Conservation (phyloP, 108 stramenopile species). For the Mediolabrus comicus region DNA sequence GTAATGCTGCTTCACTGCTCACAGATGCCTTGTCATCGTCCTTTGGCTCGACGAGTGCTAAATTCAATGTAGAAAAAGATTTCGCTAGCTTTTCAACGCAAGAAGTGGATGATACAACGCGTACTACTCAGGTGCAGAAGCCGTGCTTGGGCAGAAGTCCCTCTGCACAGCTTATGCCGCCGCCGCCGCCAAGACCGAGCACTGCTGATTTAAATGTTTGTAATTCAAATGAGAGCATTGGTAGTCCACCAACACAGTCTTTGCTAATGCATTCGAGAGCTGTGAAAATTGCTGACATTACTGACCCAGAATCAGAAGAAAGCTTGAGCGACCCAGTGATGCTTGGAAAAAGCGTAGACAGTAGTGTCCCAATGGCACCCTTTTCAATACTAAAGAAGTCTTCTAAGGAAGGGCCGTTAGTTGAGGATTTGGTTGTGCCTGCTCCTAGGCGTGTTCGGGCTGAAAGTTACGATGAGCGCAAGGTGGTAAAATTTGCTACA, state of each 20-base stretch:
- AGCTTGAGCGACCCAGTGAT: not conserved
- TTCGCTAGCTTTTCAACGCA: constrained; percentile 3
- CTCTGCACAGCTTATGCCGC: constrained; percentile 21
- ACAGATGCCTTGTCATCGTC: not conserved
- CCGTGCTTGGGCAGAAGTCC: constrained; percentile 1
- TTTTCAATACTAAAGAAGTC: not conserved
- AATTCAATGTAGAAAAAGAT: constrained; percentile 15
- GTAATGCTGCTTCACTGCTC: not conserved
- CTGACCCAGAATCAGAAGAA: not conserved
- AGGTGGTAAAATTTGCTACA: not conserved
- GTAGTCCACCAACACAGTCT: not conserved
- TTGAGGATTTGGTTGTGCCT: not conserved
- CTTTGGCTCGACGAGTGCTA: not conserved
- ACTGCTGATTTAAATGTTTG: not conserved
- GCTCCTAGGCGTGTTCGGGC: constrained; percentile 7
- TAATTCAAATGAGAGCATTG: not conserved
- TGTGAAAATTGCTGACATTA: not conserved
- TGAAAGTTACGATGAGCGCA: constrained; percentile 13
- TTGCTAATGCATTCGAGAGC: not conserved
- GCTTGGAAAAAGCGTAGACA: not conserved
- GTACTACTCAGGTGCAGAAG: too few relatives aligned
- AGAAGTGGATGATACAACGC: too few relatives aligned
- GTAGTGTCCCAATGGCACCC: not conserved
- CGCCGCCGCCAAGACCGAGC: constrained; percentile 18
- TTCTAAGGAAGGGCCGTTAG: not conserved